Evolutionary conservation across 2,329 filamentous ascomycete species (phyloP), one percentile per base, ranked within the genome.

Genomic region (Curvularia sp.): DNA sequence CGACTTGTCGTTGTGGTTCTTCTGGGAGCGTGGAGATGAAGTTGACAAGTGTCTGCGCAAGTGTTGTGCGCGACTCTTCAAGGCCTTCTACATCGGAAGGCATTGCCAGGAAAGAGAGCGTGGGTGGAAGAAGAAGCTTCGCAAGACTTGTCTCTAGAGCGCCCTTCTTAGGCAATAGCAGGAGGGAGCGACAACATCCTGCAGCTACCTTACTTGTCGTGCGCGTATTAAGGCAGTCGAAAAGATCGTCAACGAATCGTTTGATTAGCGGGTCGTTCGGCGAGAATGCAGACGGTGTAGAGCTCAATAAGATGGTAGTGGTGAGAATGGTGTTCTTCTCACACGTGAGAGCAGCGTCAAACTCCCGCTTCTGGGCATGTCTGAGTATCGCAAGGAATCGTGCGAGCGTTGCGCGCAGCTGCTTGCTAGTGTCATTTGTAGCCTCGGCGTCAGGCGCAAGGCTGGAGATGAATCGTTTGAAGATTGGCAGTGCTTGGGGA

Each of bases 251-350:
- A 3, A 97, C 82, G 68, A 93, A 93, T 54, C 87, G 86, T 24
- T 84, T 81, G 46, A 97, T 85, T 0, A 96, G 83, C 8, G 89
- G 86, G 67, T 98, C 93, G 42, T 85, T 86, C 0, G 91, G 85
- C 0, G 88, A 86, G 55, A 98, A 85, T 43, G 88, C 84, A 64
- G 90, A 90, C 59, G 87, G 85, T 6, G 91, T 90, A 41, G 89
- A 89, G 8, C 92, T 97, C 60, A 99, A 88, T 8, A 99, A 84
- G 59, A 99, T 90, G 0, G 95, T 97, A 47, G 90, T 89, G 0
- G 93, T 92, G 48, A 99, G 83, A 5, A 99, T 85, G 4, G 90
- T 91, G 72, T 98, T 99, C 81, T 96, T 97, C 71, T 97, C 94
- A 75, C 93, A 96, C 1, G 89, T 83, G 24, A 99, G 82, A 3